Base-by-base conservation (phyloP, 164 flowering plant genomes). In the Umbilicus rupestris region DNA sequence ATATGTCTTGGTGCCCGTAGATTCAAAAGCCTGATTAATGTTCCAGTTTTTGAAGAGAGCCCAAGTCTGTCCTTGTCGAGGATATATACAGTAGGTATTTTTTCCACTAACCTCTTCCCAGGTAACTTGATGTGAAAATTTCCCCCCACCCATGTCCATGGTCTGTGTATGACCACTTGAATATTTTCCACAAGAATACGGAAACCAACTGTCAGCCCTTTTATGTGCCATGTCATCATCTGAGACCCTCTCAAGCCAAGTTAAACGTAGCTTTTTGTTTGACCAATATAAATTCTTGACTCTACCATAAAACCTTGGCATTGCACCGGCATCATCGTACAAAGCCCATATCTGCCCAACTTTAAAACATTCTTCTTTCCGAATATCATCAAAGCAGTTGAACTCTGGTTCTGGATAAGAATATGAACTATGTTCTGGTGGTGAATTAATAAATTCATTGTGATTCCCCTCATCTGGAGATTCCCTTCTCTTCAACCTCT, bases 251-350 rank as follows among this genome's bases (percentile, higher is more conserved):
- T 91, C 96, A 15, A 91, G 70, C 97, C 99, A 89, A n/a, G 82
- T 78, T 50, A 94, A 79, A 50, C 44, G 62, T 71, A 94, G 33
- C 78, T 84, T 81, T 67, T 87, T 88, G 1, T 70, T 76, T 63
- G 82, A 67, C 8, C 78, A 49, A 30, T 63, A 52, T 26, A 87
- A 80, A 64, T 77, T 83, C 69, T 45, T 81, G 50, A 94, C 79
- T 42, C 62, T 73, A 63, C 88, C 96, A 81, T 91, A 94, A 72
- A 74, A 89, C 72, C 99, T 80, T n/a, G 99, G 99, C 97, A 91
- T 87, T 39, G 82, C 89, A 82, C 81, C 90, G 24, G 57, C 1
- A 35, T 72, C 68, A 77, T 91, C 99, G 82, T 85, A 94, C 47
- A 73, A 29, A 60, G 96, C 96, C 99, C 99, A 94, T 3, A 82